Conservation (phyloP, 805 yeast genomes). For the Candida multigemmis region DNA sequence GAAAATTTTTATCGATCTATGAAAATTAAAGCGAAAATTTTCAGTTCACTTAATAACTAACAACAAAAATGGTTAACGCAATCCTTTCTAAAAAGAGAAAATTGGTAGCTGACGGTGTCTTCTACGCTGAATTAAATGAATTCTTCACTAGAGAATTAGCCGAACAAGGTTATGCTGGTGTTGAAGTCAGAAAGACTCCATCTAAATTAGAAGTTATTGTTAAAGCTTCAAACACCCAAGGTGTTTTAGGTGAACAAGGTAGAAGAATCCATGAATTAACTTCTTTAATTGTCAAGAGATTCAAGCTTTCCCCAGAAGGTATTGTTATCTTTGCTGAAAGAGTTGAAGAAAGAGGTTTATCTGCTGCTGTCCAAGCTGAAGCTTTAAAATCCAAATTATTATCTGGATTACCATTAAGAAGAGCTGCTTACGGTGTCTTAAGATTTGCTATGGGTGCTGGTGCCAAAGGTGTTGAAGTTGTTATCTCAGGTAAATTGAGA, state of each 20-base stretch:
- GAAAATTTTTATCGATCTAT: neutral
- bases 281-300: conserved; percentile 96
- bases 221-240: conserved; percentile 98
- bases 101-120: conserved; percentile 99
- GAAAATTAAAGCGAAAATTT: conserved; percentile 4
- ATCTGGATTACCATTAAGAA: conserved; percentile 98
- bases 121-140: conserved; percentile 99
- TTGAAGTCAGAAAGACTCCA: conserved; percentile 98
- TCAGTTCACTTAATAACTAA: conserved; percentile 3
- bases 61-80: conserved; percentile 21
- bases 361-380: conserved; percentile 99
- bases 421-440: conserved; percentile 99
- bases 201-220: conserved; percentile 96
- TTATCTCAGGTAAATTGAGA: conserved; percentile 98
- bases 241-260: conserved; percentile 99
- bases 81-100: conserved; percentile 94
- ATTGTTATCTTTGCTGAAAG: conserved; percentile 96
- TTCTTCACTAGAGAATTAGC: conserved; percentile 99
- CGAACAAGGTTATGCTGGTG: conserved; percentile 99
- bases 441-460: conserved; percentile 99
- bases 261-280: conserved; percentile 99
- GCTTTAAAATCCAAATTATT: conserved; percentile 96
- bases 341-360: conserved; percentile 98
- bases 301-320: conserved; percentile 90
- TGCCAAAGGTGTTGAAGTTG: conserved; percentile 99